Evolutionary conservation across 176 grass and related monocot genomes (phyloP).

Genomic region (Neostapfia colusana): DNA sequence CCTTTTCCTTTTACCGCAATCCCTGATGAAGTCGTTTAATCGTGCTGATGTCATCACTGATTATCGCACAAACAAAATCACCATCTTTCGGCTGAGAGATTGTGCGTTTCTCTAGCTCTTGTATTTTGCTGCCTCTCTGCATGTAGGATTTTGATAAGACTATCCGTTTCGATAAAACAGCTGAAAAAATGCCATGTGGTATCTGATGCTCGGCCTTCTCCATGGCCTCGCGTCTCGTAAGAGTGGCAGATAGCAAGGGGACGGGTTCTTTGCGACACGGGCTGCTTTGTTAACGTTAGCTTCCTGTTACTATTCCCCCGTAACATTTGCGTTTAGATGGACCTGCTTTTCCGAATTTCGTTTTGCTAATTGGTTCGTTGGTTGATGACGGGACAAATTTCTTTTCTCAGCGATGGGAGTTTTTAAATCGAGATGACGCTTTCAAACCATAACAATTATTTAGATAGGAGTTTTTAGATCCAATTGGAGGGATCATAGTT

Average conservation of each 20-base stretch:
- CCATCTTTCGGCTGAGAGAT: slow-evolving; percentile 66
- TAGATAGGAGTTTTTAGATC: too few relatives aligned
- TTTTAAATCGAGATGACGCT: too few relatives aligned
- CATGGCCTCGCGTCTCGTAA: slow-evolving; percentile 46
- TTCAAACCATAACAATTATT: too few relatives aligned
- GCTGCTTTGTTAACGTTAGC: slow-evolving; percentile 37
- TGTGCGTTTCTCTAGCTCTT: background rate
- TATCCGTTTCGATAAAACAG: too few relatives aligned
- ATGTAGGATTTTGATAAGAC: too few relatives aligned
- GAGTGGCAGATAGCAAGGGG: slow-evolving; percentile 37
- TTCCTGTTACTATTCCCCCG: slow-evolving; percentile 57
- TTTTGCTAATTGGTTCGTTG: too few relatives aligned
- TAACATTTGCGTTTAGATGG: too few relatives aligned
- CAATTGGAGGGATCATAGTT: too few relatives aligned
- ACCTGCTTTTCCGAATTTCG: too few relatives aligned
- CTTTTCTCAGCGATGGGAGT: too few relatives aligned
- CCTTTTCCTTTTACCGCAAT: background rate
- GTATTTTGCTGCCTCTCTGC: too few relatives aligned
- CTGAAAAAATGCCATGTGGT: slow-evolving; percentile 37
- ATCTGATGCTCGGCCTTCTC: slow-evolving; percentile 45
- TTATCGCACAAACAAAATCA: slow-evolving; percentile 46
- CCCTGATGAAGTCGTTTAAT: slow-evolving; percentile 39
- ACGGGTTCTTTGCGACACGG: slow-evolving; percentile 57
- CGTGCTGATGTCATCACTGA: slow-evolving; percentile 48
- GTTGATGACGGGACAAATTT: too few relatives aligned